These are phyloP conservation scores for Physaria fendleri DNA, from an alignment of 345 rosid species.

Conservation along the genomic window DNA sequence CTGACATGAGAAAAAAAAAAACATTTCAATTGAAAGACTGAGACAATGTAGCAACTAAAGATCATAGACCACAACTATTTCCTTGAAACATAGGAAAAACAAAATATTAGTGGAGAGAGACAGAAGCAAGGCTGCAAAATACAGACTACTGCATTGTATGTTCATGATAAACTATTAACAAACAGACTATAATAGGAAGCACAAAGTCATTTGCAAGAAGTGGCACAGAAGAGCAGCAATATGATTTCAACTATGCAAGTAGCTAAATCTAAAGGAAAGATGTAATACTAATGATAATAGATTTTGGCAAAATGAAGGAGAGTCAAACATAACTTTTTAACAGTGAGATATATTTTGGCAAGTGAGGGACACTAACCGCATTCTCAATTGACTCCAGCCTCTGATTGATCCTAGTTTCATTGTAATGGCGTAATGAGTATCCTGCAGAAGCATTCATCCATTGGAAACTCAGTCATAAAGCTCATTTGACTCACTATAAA, in stretches of 20 bases:
- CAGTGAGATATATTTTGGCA: background rate
- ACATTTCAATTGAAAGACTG: background rate
- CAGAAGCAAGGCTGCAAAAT: background rate
- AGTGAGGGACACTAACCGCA: conserved; percentile 42
- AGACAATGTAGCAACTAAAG: background rate
- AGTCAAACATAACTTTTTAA: background rate
- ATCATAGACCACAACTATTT: background rate
- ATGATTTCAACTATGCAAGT: conserved; percentile 8
- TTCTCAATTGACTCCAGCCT: conserved; percentile 66
- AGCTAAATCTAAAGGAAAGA: background rate
- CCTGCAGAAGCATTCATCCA: conserved; percentile 40
- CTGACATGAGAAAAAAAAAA: conserved; percentile 31
- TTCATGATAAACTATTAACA: background rate
- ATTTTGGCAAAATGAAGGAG: background rate
- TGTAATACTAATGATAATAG: background rate
- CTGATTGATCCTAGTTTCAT: conserved; percentile 50
- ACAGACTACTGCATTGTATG: too few relatives aligned
- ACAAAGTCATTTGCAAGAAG: background rate
- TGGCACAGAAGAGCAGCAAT: background rate
- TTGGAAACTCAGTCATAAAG: background rate
- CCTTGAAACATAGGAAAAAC: background rate
- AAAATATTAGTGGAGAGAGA: background rate
- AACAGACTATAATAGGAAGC: background rate
- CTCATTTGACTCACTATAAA: background rate
- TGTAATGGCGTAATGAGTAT: conserved; percentile 50